Conservation (phyloP, 1,139 yeast species). For the Taphrina pruni region DNA sequence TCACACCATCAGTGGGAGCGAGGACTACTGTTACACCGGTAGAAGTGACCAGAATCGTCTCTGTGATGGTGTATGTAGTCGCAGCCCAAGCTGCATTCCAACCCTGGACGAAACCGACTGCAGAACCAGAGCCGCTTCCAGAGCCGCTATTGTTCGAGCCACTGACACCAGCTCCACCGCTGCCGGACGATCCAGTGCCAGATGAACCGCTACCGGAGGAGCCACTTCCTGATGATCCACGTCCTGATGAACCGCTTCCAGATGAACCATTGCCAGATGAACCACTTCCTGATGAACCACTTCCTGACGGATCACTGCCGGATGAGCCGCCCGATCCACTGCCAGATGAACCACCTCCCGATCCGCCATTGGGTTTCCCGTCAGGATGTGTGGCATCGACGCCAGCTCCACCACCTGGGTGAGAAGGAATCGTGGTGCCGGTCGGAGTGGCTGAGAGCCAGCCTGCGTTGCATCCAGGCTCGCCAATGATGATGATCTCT, state of each 20-base stretch:
- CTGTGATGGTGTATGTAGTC: conserved; percentile 13
- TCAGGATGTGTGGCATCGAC: neutral
- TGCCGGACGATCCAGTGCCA: neutral
- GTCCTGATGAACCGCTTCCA: neutral
- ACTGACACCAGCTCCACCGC: neutral
- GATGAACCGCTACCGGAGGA: neutral
- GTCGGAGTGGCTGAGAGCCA: conserved; percentile 17
- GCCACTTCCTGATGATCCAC: neutral
- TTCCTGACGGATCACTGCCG: neutral
- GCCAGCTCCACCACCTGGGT: conserved; percentile 3
- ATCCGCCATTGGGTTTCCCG: neutral
- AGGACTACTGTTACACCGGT: conserved; percentile 22
- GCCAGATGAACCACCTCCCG: neutral
- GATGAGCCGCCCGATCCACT: neutral
- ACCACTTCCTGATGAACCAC: neutral
- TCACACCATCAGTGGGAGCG: conserved; percentile 18
- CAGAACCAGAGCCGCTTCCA: neutral
- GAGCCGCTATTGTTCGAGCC: neutral
- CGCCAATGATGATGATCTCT: conserved; percentile 14
- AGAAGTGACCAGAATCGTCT: conserved; percentile 14
- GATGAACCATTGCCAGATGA: neutral
- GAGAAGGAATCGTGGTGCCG: neutral
- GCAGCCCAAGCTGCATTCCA: conserved; percentile 6
- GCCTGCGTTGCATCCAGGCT: conserved; percentile 23
- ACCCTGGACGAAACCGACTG: neutral